Evolutionary conservation across 2,329 filamentous ascomycete species (phyloP), one percentile per base, ranked within the genome.

Genomic region (Colletotrichum camelliae): DNA sequence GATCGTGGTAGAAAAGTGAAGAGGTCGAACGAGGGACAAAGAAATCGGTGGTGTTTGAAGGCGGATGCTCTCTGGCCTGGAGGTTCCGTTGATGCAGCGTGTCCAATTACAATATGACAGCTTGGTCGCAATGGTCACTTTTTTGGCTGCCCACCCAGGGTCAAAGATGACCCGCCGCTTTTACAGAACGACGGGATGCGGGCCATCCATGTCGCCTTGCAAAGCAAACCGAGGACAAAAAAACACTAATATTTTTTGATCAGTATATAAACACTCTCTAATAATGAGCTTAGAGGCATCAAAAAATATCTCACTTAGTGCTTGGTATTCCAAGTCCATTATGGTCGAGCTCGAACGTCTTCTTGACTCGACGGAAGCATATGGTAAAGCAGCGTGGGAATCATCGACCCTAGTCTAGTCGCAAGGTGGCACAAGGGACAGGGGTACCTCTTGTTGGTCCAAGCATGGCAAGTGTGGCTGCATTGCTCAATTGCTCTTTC

Each of bases 21-120:
- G 74, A 61, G 29, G 31, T 13, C 37, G 75, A 76, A 65, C 67
- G 72, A 77, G 43, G 58, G 70, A 76, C 74, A 74, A 73, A 43
- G 74, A 74, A 69, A 64, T 60, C 60, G 74, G 58, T 52, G 70
- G 70, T 74, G 67, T 65, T 24, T 52, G 43, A 58, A 70, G 48
- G 65, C 70, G 35, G 74, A 68, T 61, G 64, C 43, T 52, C 43
- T 60, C 33, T 33, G 27, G 70, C 39, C 52, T 33, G 62, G 35
- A 55, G 18, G 29, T 21, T 52, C 13, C 61, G 70, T 76, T 76
- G 74, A 74, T 73, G 74, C 52, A 76, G 74, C 74, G 74, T 76
- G 74, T 76, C 74, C 74, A 74, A 55, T 74, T 69, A 76, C 66
- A 75, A 68, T 67, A 76, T 76, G 74, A 76, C 72, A 76, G 71